These are phyloP conservation scores for button mushroom (Agaricus bisporus) DNA, from an alignment of 768 basidiomycete genomes.

Conservation along the genomic window DNA sequence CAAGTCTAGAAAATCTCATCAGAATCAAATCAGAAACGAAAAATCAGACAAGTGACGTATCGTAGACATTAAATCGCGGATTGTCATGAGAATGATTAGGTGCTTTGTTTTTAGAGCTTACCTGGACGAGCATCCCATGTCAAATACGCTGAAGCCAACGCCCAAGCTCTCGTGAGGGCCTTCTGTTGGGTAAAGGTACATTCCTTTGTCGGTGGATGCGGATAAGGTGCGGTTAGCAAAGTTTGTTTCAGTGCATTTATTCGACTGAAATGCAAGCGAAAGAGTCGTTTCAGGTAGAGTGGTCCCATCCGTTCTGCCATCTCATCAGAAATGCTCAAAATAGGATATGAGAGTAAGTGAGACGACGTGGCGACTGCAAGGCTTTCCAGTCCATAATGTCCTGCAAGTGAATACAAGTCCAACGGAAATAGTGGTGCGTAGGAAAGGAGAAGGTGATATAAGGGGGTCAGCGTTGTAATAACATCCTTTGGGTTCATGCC, in stretches of 20 bases:
- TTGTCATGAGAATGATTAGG: not conserved
- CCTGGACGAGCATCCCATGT: constrained; percentile 32
- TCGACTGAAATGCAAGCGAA: constrained; percentile 29
- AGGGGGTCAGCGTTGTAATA: constrained; percentile 19
- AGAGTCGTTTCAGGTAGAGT: constrained; percentile 29
- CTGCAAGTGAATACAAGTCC: constrained; percentile 31
- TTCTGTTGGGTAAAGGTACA: constrained; percentile 30
- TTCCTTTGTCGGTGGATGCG: constrained; percentile 21
- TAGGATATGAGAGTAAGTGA: constrained; percentile 28
- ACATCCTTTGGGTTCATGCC: constrained; percentile 15
- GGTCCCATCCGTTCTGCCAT: constrained; percentile 27
- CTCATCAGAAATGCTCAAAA: constrained; percentile 24
- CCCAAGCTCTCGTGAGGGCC: constrained; percentile 31
- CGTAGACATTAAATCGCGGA: not conserved
- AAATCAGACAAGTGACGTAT: not conserved
- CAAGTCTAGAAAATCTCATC: constrained; percentile 17
- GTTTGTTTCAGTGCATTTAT: constrained; percentile 24
- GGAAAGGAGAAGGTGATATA: constrained; percentile 16
- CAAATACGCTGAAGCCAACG: constrained; percentile 27
- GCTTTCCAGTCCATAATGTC: constrained; percentile 21
- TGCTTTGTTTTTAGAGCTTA: constrained; percentile 9
- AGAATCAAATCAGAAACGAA: not conserved
- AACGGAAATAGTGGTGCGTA: constrained; percentile 26
- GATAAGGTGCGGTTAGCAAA: constrained; percentile 22
- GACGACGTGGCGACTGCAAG: constrained; percentile 31